phyloP scores from a whole-genome alignment of 768 basidiomycete genomes.

The Mycena metata region DNA sequence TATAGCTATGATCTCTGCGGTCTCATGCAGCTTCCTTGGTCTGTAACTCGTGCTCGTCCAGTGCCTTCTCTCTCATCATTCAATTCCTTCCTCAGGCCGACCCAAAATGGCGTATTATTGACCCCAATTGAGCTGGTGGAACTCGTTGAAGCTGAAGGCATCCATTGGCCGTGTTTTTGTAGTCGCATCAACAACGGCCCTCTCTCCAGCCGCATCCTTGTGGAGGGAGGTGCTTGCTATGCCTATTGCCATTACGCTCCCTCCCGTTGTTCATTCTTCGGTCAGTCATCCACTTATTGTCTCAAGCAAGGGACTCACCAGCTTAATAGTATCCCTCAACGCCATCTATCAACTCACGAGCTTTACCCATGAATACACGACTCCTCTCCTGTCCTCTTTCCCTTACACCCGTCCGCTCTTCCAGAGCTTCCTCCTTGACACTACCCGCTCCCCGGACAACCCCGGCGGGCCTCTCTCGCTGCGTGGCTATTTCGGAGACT shows the following conservation, averaged over 20 bases:
- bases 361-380: not conserved
- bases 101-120: not conserved
- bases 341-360: not conserved
- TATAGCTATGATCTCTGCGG: not conserved
- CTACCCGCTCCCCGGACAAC: not conserved
- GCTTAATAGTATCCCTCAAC: not conserved
- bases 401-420: not conserved
- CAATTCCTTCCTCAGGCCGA: not conserved
- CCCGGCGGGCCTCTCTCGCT: not conserved
- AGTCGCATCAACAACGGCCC: not conserved
- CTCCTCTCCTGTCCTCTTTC: not conserved
- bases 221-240: not conserved
- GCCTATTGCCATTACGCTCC: not conserved
- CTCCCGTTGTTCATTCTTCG: not conserved
- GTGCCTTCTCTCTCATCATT: not conserved
- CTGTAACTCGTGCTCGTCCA: too few species aligned
- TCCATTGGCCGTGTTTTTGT: conserved; percentile 3
- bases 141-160: not conserved
- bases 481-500: not conserved
- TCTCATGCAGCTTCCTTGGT: not conserved
- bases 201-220: not conserved
- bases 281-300: too few species aligned
- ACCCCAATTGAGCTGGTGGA: not conserved
- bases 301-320: not conserved
- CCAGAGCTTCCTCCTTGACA: not conserved